A percentile compares a stretch with the other conserved stretches of the same genome.
Evolutionary conservation across 2,329 filamentous ascomycete genomes (phyloP).

Genomic region (Colletotrichum musae): DNA sequence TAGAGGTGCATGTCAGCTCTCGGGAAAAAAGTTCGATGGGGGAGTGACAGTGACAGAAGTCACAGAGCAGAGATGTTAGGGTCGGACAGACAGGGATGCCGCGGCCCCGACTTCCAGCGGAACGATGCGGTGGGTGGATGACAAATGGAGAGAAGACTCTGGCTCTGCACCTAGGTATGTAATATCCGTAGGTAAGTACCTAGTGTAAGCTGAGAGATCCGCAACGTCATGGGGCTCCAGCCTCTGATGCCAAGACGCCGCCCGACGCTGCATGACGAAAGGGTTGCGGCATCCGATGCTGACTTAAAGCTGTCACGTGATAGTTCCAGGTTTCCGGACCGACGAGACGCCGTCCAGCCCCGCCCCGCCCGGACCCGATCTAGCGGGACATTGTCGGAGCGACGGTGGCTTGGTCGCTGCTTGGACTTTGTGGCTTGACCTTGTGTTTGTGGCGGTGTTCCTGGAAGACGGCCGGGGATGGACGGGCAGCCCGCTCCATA

Average conservation of each 20-base stretch:
- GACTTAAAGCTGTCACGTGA: not conserved
- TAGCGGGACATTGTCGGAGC: too few species aligned
- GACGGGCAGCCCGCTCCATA: too few species aligned
- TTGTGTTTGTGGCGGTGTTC: too few species aligned
- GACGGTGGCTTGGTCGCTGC: too few species aligned
- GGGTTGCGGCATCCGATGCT: constrained; percentile 8
- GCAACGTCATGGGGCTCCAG: constrained; percentile 32
- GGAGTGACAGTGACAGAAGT: not conserved
- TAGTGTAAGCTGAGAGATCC: constrained; percentile 9
- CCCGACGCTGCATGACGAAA: constrained; percentile 25
- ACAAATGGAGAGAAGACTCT: not conserved
- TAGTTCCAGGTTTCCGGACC: too few species aligned
- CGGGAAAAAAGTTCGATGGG: constrained; percentile 3
- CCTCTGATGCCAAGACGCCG: constrained; percentile 16
- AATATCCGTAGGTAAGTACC: too few species aligned
- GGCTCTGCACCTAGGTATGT: not conserved
- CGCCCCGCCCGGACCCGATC: too few species aligned
- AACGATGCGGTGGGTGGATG: not conserved
- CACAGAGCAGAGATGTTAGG: not conserved
- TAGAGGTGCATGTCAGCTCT: constrained; percentile 14
- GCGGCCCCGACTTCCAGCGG: constrained; percentile 4
- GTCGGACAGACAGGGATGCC: constrained; percentile 13
- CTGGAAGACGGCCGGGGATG: too few species aligned
- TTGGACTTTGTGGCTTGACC: too few species aligned
- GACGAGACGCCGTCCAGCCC: not conserved